Evolutionary conservation across 768 basidiomycete genomes (phyloP).

Genomic region (Polyporus arcularius): DNA sequence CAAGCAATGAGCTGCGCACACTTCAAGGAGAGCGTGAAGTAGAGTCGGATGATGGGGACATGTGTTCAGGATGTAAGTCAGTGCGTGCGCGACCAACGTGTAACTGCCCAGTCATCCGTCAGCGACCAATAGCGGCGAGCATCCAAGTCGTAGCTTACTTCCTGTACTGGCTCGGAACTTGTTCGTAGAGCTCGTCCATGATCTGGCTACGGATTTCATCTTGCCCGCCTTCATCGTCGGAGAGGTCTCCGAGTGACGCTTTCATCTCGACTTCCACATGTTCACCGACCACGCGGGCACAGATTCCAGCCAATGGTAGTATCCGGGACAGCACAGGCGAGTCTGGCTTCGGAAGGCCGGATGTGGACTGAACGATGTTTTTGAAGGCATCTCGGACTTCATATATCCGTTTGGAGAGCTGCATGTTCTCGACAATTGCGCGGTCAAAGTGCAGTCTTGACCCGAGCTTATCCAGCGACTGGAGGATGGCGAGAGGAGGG

Average conservation of each 20-base stretch:
- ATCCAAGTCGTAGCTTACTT: constrained; percentile 37
- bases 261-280: constrained; percentile 40
- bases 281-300: constrained; percentile 49
- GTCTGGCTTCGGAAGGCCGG: background rate
- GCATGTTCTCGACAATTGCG: constrained; percentile 36
- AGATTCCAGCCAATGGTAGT: constrained; percentile 46
- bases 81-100: constrained; percentile 53
- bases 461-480: constrained; percentile 36
- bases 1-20: constrained; percentile 47
- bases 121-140: background rate
- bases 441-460: constrained; percentile 37
- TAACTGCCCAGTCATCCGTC: constrained; percentile 35
- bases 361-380: constrained; percentile 47
- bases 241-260: constrained; percentile 25
- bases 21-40: constrained; percentile 48
- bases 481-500: constrained; percentile 41
- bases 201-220: constrained; percentile 29
- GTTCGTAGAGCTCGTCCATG: constrained; percentile 48
- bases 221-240: constrained; percentile 23
- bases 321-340: constrained; percentile 19
- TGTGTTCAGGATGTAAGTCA: constrained; percentile 46
- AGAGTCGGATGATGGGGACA: constrained; percentile 53
- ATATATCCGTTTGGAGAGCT: constrained; percentile 50
- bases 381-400: constrained; percentile 58
- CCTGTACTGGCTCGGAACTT: constrained; percentile 52